Evolutionary conservation across 306 rosid species (phyloP), one percentile per base, ranked within the genome.

Genomic region (Sesbania bispinosa): DNA sequence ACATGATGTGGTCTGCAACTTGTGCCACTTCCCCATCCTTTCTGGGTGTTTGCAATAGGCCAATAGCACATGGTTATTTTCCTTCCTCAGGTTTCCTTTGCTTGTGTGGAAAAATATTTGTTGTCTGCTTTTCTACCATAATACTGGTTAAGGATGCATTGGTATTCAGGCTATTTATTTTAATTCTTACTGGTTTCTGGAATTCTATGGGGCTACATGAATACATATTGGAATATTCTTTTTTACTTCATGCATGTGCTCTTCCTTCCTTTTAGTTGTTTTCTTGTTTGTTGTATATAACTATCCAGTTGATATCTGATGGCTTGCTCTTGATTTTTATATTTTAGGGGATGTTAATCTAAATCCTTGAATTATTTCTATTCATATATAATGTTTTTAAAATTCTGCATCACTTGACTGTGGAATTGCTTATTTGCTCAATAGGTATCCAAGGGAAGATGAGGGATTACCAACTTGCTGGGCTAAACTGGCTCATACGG

Each of bases 391-490:
- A 21, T 35, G 5, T 35, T 36, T 63, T 55, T 29, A 18, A 7
- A 10, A 70, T 53, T 51, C 26, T 32, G 11, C 20, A 62, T 45
- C 26, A 57, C 60, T 27, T 43, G 58, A 69, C 61, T 68, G 58
- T 30, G 32, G 69, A 62, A 58, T 64, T 60, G 11, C 18, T 80
- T 46, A 8, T 73, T 70, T 57, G 52, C 68, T 67, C 45, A 62
- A 64, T 74, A 94, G 99, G n/a, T n/a, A n/a, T n/a, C n/a, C n/a
- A n/a, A n/a, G n/a, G n/a, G n/a, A n/a, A n/a, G n/a, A n/a, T n/a
- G 96, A 91, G 99, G 80, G 99, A 94, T 80, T 94, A 94, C 82
- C 99, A 94, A 79, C 96, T 94, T 75, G 99, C 99, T 45, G 99
- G 99, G 30, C 75, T 94, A 51, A 94, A 94, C 65, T 94, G 99